phyloP scores from a whole-genome alignment of 169 alveolate species.

The Plasmodium reichenowi region DNA sequence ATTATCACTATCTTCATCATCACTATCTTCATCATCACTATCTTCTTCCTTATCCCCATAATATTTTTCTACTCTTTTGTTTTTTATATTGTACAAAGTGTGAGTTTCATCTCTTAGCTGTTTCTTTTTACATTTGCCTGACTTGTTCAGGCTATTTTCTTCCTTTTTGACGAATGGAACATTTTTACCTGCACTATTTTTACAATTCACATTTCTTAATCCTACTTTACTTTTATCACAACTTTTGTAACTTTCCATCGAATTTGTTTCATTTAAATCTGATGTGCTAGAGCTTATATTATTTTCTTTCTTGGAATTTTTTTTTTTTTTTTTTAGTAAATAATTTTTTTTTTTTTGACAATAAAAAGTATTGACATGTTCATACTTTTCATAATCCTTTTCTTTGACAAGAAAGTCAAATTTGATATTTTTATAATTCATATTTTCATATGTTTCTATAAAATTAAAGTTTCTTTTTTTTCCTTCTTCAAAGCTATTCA shows the following conservation, averaged over 20 bases:
- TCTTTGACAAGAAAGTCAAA: constrained; percentile 46
- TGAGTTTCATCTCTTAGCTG: too few species aligned
- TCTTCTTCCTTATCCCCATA: not conserved
- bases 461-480: constrained; percentile 63
- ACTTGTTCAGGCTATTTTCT: too few species aligned
- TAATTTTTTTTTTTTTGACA: not conserved
- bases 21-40: not conserved
- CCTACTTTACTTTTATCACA: not conserved
- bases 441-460: constrained; percentile 8
- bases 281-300: not conserved
- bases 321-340: not conserved
- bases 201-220: too few species aligned
- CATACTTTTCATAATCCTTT: constrained; percentile 52
- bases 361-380: not conserved
- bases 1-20: not conserved
- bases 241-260: not conserved
- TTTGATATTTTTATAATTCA: not conserved
- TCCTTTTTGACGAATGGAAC: too few species aligned
- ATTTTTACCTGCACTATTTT: too few species aligned
- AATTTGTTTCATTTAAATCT: not conserved
- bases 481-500: constrained; percentile 42
- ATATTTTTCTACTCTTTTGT: too few species aligned
- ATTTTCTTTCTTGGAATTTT: not conserved
- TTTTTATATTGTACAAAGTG: too few species aligned
- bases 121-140: too few species aligned